Conservation (phyloP, 768 basidiomycete genomes). For the Tricholoma furcatifolium region DNA sequence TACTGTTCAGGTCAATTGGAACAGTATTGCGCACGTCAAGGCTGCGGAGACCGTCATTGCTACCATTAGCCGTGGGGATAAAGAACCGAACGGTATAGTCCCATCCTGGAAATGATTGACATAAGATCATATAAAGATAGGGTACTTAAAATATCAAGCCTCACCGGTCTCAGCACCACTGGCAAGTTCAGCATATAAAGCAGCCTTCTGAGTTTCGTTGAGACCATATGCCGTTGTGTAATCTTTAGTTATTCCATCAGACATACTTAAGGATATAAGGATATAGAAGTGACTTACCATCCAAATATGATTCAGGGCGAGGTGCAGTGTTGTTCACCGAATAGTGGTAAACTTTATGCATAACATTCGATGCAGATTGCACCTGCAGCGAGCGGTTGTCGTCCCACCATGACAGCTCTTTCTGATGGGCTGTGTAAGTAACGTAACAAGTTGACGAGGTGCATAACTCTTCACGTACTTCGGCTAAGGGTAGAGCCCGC, state of each 20-base stretch:
- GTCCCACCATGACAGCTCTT: conserved; percentile 83
- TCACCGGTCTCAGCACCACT: conserved; percentile 81
- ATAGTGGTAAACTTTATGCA: conserved; percentile 68
- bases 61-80: conserved; percentile 31
- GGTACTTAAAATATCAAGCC: conserved; percentile 13
- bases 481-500: conserved; percentile 83
- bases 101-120: conserved; percentile 33
- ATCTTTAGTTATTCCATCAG: conserved; percentile 42
- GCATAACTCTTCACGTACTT: conserved; percentile 43
- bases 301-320: conserved; percentile 80
- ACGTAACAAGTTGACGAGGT: neutral
- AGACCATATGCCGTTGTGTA: conserved; percentile 77
- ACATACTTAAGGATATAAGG: neutral
- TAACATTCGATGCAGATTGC: conserved; percentile 65
- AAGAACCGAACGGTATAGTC: conserved; percentile 57
- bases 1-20: conserved; percentile 80
- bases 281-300: conserved; percentile 38
- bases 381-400: conserved; percentile 69
- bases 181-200: conserved; percentile 85
- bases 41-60: conserved; percentile 56
- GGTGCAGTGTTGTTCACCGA: conserved; percentile 83
- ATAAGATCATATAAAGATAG: neutral
- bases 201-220: conserved; percentile 56
- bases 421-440: conserved; percentile 34
- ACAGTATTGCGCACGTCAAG: conserved; percentile 70